Evolutionary conservation across 805 yeast genomes (phyloP).

Genomic region (Ogataea ramenticola): DNA sequence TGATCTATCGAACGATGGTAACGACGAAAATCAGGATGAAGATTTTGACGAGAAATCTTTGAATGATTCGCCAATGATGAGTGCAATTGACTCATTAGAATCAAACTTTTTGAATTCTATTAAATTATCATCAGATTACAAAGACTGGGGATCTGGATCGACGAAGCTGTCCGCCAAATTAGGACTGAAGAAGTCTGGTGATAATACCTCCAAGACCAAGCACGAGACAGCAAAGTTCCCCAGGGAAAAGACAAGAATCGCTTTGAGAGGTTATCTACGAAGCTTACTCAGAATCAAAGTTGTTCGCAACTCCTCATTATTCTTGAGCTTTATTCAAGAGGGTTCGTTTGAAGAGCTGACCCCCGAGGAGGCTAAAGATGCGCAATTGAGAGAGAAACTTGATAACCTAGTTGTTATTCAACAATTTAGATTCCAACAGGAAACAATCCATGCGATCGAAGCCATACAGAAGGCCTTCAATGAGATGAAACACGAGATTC

Average conservation of each 20-base stretch:
- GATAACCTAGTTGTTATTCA: constrained; percentile 52
- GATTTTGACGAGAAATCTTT: not conserved
- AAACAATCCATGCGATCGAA: constrained; percentile 27
- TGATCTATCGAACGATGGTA: not conserved
- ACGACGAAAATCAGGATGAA: constrained; percentile 2
- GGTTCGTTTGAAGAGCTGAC: constrained; percentile 31
- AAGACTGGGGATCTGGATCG: too few relatives aligned
- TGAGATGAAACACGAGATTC: constrained; percentile 23
- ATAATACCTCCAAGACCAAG: not conserved
- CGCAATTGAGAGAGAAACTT: constrained; percentile 46
- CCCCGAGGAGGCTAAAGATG: constrained; percentile 44
- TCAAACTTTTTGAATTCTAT: constrained; percentile 13
- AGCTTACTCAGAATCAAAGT: constrained; percentile 46
- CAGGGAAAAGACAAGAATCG: constrained; percentile 70
- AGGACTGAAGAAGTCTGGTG: too few relatives aligned
- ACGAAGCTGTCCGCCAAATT: too few relatives aligned
- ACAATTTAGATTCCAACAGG: constrained; percentile 66
- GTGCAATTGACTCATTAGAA: constrained; percentile 14
- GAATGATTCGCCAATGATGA: not conserved
- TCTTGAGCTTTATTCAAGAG: constrained; percentile 46
- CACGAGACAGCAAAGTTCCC: constrained; percentile 30
- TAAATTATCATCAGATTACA: constrained; percentile 1
- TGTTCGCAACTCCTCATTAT: constrained; percentile 42
- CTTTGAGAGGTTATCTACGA: constrained; percentile 67
- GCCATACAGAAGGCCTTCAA: constrained; percentile 34